These are phyloP conservation scores for Cladorrhinum sp. DNA, from an alignment of 2,329 filamentous ascomycete genomes.

Conservation along the genomic window DNA sequence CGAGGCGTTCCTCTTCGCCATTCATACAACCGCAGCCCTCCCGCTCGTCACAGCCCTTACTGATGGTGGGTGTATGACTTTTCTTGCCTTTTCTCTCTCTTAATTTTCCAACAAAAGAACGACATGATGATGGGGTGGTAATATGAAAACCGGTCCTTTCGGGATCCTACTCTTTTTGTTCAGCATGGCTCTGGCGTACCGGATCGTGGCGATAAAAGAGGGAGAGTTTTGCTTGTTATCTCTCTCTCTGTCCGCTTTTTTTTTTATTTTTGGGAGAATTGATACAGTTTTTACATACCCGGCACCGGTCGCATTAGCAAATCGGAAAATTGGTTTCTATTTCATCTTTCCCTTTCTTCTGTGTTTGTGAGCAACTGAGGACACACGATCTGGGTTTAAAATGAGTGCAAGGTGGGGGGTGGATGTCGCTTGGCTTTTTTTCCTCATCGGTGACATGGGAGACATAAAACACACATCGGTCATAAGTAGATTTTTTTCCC, in stretches of 20 bases:
- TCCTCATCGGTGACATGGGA: too few relatives aligned
- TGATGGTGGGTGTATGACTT: slow-evolving; percentile 11
- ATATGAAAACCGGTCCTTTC: background rate
- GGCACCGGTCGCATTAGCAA: background rate
- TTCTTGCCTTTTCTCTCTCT: background rate
- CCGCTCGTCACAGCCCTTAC: slow-evolving; percentile 32
- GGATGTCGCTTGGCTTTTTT: background rate
- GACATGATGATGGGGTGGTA: background rate
- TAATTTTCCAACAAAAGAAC: background rate
- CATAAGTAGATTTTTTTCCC: too few relatives aligned
- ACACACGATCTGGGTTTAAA: background rate
- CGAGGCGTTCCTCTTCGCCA: slow-evolving; percentile 28
- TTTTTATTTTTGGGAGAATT: background rate
- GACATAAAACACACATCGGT: background rate
- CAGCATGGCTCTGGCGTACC: slow-evolving; percentile 24
- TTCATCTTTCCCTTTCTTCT: slow-evolving; percentile 5
- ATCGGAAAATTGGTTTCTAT: slow-evolving; percentile 1
- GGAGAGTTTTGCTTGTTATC: background rate
- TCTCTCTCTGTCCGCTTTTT: background rate
- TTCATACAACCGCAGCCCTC: slow-evolving; percentile 30
- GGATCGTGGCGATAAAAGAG: slow-evolving; percentile 4
- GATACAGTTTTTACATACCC: slow-evolving; percentile 9
- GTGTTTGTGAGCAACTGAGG: background rate
- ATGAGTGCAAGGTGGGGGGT: background rate
- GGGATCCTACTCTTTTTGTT: background rate